These are phyloP conservation scores for Thalia dealbata DNA, from an alignment of 176 grass and related monocot genomes.

Conservation along the genomic window DNA sequence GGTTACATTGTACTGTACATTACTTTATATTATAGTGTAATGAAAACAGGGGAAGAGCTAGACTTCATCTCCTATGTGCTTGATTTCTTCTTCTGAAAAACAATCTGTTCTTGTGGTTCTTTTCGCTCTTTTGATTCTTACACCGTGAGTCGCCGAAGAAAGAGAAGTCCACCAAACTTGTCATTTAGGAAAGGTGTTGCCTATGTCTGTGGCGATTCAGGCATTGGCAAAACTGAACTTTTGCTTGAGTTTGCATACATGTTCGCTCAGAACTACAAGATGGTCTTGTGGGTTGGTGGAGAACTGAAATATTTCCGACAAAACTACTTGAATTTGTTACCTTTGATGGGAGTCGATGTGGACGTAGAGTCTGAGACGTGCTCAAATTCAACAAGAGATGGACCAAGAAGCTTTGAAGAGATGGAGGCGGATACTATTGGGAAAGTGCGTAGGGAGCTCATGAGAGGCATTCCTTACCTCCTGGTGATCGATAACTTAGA, in stretches of 20 bases:
- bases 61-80: too few relatives aligned
- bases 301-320: slow-evolving; percentile 48
- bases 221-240: slow-evolving; percentile 53
- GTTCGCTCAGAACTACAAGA: slow-evolving; percentile 46
- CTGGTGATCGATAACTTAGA: slow-evolving; percentile 60
- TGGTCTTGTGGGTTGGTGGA: slow-evolving; percentile 43
- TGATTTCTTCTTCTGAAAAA: too few relatives aligned
- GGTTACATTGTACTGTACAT: too few relatives aligned
- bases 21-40: too few relatives aligned
- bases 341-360: slow-evolving; percentile 25
- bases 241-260: slow-evolving; percentile 44
- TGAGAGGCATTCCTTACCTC: slow-evolving; percentile 46
- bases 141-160: too few relatives aligned
- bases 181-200: slow-evolving; percentile 21
- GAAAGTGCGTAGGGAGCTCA: slow-evolving; percentile 47
- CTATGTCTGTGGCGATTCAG: slow-evolving; percentile 38
- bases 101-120: too few relatives aligned
- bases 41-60: too few relatives aligned
- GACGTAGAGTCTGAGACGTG: slow-evolving; percentile 2
- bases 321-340: slow-evolving; percentile 45
- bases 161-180: not conserved
- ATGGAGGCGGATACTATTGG: slow-evolving; percentile 41
- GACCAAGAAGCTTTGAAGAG: slow-evolving; percentile 11
- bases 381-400: not conserved
- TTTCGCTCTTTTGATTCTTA: too few relatives aligned